Evolutionary conservation across 2,329 filamentous ascomycete genomes (phyloP).

Genomic region (Ophiocordyceps australis): DNA sequence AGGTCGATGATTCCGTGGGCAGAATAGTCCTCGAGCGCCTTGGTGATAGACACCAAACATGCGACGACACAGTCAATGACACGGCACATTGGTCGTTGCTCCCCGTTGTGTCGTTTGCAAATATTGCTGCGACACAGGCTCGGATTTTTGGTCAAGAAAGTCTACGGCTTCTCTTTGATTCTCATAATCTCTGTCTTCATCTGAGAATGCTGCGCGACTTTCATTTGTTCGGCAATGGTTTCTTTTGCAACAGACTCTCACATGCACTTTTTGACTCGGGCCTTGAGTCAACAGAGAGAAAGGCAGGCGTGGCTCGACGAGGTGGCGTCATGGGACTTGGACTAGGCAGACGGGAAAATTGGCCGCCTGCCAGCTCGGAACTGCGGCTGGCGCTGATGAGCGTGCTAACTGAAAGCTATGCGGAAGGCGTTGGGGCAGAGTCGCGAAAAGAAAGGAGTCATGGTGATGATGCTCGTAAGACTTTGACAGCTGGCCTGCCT

Average conservation of each 20-base stretch:
- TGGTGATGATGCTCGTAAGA: constrained; percentile 8
- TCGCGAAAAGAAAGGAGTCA: too few relatives aligned
- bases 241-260: constrained; percentile 64
- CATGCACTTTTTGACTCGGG: constrained; percentile 75
- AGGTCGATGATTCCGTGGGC: constrained; percentile 16
- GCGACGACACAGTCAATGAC: constrained; percentile 11
- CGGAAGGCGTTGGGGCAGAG: too few relatives aligned
- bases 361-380: constrained; percentile 91
- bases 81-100: constrained; percentile 39
- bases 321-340: constrained; percentile 67
- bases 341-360: constrained; percentile 61
- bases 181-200: constrained; percentile 55
- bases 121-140: constrained; percentile 56
- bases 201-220: constrained; percentile 61
- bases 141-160: constrained; percentile 61
- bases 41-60: constrained; percentile 9
- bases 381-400: constrained; percentile 79
- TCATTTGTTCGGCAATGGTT: constrained; percentile 68
- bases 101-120: constrained; percentile 57
- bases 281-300: constrained; percentile 59
- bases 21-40: constrained; percentile 21
- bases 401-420: constrained; percentile 62
- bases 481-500: constrained; percentile 27
- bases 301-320: constrained; percentile 46
- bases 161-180: constrained; percentile 55